phyloP scores from a whole-genome alignment of 257 asterid genomes.

The Paulownia fortunei region DNA sequence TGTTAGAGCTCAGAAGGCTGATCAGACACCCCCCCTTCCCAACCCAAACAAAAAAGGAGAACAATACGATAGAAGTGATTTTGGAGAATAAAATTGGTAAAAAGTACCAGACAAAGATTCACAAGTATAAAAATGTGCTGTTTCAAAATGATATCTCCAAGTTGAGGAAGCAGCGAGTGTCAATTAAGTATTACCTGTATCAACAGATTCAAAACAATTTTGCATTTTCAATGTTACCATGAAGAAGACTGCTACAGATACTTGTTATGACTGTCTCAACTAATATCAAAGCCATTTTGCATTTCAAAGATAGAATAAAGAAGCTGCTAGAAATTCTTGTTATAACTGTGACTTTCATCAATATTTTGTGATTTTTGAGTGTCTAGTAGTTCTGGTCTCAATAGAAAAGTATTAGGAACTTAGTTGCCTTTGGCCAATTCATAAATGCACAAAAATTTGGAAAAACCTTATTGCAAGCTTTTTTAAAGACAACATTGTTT shows the following conservation, averaged over 20 bases:
- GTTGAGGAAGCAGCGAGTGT: not conserved
- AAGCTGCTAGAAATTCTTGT: too few species aligned
- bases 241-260: not conserved
- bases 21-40: not conserved
- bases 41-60: not conserved
- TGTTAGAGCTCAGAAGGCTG: conserved; percentile 25
- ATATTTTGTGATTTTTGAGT: not conserved
- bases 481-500: not conserved
- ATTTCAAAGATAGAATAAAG: too few species aligned
- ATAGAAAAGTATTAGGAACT: not conserved
- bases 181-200: not conserved
- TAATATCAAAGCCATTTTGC: too few species aligned
- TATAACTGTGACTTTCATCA: not conserved
- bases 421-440: not conserved
- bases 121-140: not conserved
- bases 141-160: not conserved
- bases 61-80: not conserved
- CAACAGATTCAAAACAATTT: not conserved
- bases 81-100: not conserved
- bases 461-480: not conserved
- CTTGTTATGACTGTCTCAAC: too few species aligned
- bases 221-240: not conserved
- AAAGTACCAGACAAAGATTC: not conserved
- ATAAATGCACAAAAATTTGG: conserved; percentile 4
- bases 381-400: not conserved